phyloP scores from a whole-genome alignment of 805 yeast species.

The Saccharomycopsis sp. region DNA sequence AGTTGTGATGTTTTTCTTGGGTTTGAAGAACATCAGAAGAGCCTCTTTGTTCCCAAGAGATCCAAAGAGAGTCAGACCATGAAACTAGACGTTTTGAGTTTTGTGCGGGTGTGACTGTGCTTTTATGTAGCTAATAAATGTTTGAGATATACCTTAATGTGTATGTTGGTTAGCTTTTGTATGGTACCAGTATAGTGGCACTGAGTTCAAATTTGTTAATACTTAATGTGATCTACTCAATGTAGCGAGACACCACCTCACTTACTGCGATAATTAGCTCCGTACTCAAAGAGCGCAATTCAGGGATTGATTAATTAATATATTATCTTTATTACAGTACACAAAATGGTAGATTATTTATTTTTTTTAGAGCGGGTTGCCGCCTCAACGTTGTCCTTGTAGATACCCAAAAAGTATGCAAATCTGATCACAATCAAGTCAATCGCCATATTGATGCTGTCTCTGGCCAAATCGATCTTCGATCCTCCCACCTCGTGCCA shows the following conservation, averaged over 20 bases:
- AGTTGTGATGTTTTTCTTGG: slow-evolving; percentile 97
- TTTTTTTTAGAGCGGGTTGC: background rate
- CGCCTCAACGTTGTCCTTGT: slow-evolving; percentile 36
- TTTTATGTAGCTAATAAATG: background rate
- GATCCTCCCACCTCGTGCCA: slow-evolving; percentile 98
- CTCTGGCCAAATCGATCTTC: slow-evolving; percentile 86
- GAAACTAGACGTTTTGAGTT: slow-evolving; percentile 1
- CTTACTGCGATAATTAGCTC: too few relatives aligned
- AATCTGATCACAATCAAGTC: slow-evolving; percentile 86
- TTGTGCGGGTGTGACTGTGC: background rate
- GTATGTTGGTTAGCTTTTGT: too few relatives aligned
- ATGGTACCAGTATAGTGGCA: too few relatives aligned
- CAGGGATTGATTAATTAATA: too few relatives aligned
- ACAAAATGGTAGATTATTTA: too few relatives aligned
- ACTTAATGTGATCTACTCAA: too few relatives aligned
- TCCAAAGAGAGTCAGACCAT: slow-evolving; percentile 90
- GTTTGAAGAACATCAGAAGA: slow-evolving; percentile 93
- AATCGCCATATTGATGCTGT: slow-evolving; percentile 86
- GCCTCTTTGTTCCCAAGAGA: slow-evolving; percentile 99
- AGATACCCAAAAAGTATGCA: slow-evolving; percentile 82
- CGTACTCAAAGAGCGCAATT: too few relatives aligned
- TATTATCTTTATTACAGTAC: too few relatives aligned
- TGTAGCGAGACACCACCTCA: too few relatives aligned
- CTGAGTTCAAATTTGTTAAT: too few relatives aligned
- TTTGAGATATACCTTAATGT: background rate